Percentiles rank a stretch among this genome's conserved stretches.
Evolutionary conservation across 768 basidiomycete species (phyloP).

Genomic region (Mycena rebaudengoi): DNA sequence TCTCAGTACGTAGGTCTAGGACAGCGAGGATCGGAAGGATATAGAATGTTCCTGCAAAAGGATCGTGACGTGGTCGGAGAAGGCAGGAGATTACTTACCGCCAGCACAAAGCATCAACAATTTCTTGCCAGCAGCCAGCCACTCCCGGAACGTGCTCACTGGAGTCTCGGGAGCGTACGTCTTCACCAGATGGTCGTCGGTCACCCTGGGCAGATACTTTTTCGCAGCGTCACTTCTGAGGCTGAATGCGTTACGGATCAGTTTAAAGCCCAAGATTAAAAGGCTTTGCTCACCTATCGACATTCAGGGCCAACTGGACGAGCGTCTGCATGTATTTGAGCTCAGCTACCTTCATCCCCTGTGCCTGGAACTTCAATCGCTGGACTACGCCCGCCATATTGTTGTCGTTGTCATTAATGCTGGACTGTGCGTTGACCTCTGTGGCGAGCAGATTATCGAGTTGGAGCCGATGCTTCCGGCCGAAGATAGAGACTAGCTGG

Average conservation of each 20-base stretch:
- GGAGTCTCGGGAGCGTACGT: background rate
- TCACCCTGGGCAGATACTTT: background rate
- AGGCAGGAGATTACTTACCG: background rate
- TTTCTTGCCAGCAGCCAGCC: background rate
- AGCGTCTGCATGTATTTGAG: background rate
- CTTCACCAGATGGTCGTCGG: background rate
- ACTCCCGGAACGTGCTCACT: background rate
- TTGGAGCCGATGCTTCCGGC: background rate
- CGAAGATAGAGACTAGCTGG: background rate
- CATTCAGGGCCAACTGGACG: background rate
- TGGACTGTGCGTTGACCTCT: background rate
- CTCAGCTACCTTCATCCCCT: background rate
- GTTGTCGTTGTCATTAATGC: background rate
- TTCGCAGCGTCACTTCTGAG: background rate
- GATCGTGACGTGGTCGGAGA: no score
- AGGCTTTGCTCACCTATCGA: background rate
- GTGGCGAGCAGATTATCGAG: background rate
- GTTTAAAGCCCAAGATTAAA: background rate
- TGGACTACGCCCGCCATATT: background rate
- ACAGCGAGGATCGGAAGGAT: background rate
- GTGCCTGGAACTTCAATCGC: background rate
- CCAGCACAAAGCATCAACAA: background rate
- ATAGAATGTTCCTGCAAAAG: constrained; percentile 1
- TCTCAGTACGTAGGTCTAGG: no score
- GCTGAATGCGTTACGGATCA: background rate